These are phyloP conservation scores for Martiniozyma asiatica DNA, from an alignment of 1,139 yeast genomes.

Conservation along the genomic window DNA sequence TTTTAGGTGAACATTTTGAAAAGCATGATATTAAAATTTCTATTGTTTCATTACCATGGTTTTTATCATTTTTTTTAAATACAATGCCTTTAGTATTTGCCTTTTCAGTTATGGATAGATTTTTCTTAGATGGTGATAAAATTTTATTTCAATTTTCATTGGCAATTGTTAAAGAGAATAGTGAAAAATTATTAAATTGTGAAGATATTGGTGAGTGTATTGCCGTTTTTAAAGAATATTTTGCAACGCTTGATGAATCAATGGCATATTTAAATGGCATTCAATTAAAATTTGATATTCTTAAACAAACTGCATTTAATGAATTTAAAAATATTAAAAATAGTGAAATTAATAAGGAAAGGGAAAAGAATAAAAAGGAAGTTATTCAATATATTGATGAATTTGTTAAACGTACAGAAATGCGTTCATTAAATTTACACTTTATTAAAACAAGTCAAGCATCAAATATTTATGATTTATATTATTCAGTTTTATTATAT, in stretches of 20 bases:
- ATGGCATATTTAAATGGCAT: constrained; percentile 50
- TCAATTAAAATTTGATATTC: constrained; percentile 78
- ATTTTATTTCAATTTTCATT: constrained; percentile 87
- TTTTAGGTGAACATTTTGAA: constrained; percentile 72
- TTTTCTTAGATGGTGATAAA: constrained; percentile 82
- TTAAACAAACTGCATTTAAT: constrained; percentile 82
- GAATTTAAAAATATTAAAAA: constrained; percentile 80
- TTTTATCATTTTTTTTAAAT: constrained; percentile 74
- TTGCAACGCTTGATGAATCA: constrained; percentile 64
- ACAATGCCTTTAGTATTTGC: constrained; percentile 95
- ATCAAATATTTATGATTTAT: constrained; percentile 72
- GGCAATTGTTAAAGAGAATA: constrained; percentile 77
- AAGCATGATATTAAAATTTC: constrained; percentile 83
- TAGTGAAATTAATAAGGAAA: constrained; percentile 53
- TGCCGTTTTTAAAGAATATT: constrained; percentile 71
- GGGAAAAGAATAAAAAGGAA: constrained; percentile 61
- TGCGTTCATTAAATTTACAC: constrained; percentile 44
- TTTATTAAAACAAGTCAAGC: constrained; percentile 40
- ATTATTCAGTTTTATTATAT: constrained; percentile 49
- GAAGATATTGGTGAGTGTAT: constrained; percentile 92
- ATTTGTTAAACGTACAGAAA: constrained; percentile 84
- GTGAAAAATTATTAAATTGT: constrained; percentile 65
- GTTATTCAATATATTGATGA: constrained; percentile 78
- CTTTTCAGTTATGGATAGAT: constrained; percentile 80
- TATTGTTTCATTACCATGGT: constrained; percentile 94